A percentile compares a stretch with the other conserved stretches of the same genome.
Evolutionary conservation across 2,329 filamentous ascomycete species (phyloP).

Genomic region (Monilinia vaccinii-corymbosi): DNA sequence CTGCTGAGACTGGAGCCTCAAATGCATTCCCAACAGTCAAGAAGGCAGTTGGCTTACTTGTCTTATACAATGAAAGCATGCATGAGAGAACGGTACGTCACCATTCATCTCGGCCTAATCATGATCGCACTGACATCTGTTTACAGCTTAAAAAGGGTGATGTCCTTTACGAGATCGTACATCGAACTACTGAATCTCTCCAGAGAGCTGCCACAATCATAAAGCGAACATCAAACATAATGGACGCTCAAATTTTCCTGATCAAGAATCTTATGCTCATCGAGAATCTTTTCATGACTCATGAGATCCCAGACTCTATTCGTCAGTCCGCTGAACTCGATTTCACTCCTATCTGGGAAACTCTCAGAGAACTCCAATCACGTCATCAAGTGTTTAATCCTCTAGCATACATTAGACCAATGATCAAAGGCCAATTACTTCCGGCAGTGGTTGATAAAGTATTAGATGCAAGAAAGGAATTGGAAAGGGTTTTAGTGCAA

Average conservation of each 20-base stretch:
- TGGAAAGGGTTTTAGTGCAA: constrained; percentile 53
- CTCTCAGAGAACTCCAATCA: constrained; percentile 39
- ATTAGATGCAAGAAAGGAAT: constrained; percentile 54
- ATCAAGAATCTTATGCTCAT: constrained; percentile 90
- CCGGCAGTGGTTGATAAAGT: constrained; percentile 32
- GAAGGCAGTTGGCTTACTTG: constrained; percentile 47
- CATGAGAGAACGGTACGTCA: constrained; percentile 27
- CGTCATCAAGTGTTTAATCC: constrained; percentile 44
- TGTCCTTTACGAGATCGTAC: constrained; percentile 72
- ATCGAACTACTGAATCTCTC: constrained; percentile 79
- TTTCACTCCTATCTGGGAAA: constrained; percentile 57
- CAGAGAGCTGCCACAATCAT: constrained; percentile 67
- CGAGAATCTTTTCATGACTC: constrained; percentile 90
- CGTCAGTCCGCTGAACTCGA: constrained; percentile 47
- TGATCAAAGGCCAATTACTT: constrained; percentile 31
- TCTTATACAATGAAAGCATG: constrained; percentile 45
- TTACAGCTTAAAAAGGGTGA: constrained; percentile 33
- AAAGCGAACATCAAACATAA: constrained; percentile 46
- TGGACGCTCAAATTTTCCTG: constrained; percentile 83
- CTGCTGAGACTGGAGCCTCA: constrained; percentile 45
- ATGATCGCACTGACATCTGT: constrained; percentile 15
- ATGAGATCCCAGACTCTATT: constrained; percentile 71
- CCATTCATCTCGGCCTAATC: not conserved
- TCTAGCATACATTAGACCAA: constrained; percentile 36
- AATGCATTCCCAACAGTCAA: constrained; percentile 51